Base-by-base conservation (phyloP, 1,284 basidiomycete species). In the Agaricales sp. region DNA sequence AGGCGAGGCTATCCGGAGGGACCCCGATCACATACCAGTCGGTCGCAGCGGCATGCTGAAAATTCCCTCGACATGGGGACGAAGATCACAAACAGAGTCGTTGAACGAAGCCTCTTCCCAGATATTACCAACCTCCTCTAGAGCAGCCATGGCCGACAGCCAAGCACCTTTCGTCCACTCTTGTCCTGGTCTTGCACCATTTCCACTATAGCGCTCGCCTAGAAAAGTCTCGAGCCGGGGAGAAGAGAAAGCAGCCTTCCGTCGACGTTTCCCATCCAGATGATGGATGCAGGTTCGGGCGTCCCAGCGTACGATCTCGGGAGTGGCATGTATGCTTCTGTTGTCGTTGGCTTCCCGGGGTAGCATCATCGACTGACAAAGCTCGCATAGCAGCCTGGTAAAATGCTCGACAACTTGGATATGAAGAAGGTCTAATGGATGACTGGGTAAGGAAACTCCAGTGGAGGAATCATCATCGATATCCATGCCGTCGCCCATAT, bases 381-480 rank as follows among this genome's bases (percentile, higher is more conserved):
- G 68, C 43, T 77, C 75, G 30, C 70, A 62, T 30, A 88, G 69
- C 47, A 84, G 61, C 38, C 71, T 69, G 21, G 70, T 70, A 59
- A 88, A 87, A 59, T 86, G 78, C 45, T 80, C 77, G 47, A 84
- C 70, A 44, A 87, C 72, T 55, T 84, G 77, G 24, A 77, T 60
- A 58, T 88, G 86, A 39, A 88, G 70, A 50, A 73, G 65, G 61
- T 83, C 81, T 50, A 82, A 67, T 2, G 80, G 71, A 58, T 85
- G 77, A 44, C 67, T 71, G 3, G 75, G 78, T 25, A 60, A 59
- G 18, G 56, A 47, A 18, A 52, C 43, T 16, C 60, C 54, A 2
- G 59, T 54, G 43, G 55, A 56, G 25, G 58, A 59, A 37, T 76
- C 75, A 37, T 80, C 75, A 56, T 86, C 83, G 18, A 84, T 62